Conservation (phyloP, 2,329 filamentous ascomycete species). For the Aspergillus brasiliensis region DNA sequence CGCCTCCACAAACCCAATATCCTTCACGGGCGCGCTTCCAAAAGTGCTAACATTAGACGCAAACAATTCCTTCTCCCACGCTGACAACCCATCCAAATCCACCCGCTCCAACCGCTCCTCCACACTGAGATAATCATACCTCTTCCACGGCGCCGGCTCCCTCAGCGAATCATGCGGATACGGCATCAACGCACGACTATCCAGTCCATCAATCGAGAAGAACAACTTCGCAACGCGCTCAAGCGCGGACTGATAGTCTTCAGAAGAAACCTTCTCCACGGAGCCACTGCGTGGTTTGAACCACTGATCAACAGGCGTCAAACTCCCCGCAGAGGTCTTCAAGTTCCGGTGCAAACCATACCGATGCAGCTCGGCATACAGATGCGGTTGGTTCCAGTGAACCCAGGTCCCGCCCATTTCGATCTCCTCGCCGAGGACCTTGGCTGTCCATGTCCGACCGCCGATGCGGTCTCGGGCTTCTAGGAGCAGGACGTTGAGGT, state of each 20-base stretch:
- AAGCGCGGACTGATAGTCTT: not conserved
- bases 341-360: conserved; percentile 26
- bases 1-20: conserved; percentile 30
- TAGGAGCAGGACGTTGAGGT: conserved; percentile 31
- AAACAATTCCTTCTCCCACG: conserved; percentile 24
- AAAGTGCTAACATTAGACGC: conserved; percentile 24
- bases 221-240: conserved; percentile 27
- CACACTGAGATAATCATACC: conserved; percentile 31
- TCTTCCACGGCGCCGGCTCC: conserved; percentile 29
- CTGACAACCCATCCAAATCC: conserved; percentile 6
- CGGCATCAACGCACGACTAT: conserved; percentile 37
- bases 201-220: conserved; percentile 34
- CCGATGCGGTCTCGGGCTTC: conserved; percentile 48
- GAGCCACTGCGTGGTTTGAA: not conserved
- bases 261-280: not conserved
- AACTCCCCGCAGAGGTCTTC: conserved; percentile 20
- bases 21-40: conserved; percentile 15
- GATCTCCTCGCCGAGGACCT: conserved; percentile 35
- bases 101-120: conserved; percentile 34
- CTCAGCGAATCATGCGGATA: conserved; percentile 38
- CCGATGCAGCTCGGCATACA: conserved; percentile 32
- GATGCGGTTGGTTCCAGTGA: conserved; percentile 36
- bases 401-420: conserved; percentile 51
- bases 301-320: conserved; percentile 13
- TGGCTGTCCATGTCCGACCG: conserved; percentile 45